Percentiles rank a stretch among this genome's conserved stretches.
Evolutionary conservation across 345 rosid genomes (phyloP).

Genomic region (Dipteronia dyeriana): DNA sequence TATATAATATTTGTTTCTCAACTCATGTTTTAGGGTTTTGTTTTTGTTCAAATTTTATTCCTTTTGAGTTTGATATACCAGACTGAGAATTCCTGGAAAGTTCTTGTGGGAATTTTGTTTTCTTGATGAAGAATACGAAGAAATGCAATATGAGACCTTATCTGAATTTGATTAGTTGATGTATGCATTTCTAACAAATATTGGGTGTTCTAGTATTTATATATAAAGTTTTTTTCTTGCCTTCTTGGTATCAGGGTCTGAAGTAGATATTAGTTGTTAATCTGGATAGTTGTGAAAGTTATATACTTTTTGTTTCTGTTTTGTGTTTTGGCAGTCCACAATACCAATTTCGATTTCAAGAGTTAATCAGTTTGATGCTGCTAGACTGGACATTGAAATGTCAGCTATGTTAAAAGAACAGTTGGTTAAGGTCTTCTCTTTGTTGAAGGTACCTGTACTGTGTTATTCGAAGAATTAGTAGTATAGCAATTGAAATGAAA

Average conservation of each 20-base stretch:
- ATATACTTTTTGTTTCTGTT: background rate
- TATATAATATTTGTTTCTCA: background rate
- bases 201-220: background rate
- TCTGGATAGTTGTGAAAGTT: background rate
- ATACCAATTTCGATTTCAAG: constrained; percentile 77
- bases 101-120: background rate
- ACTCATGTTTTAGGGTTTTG: constrained; percentile 2
- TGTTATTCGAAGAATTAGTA: constrained; percentile 2
- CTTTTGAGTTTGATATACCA: background rate
- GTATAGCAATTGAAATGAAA: constrained; percentile 1
- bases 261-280: background rate
- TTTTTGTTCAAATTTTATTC: background rate
- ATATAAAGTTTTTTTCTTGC: background rate
- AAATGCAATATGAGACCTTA: background rate
- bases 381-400: constrained; percentile 91
- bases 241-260: background rate
- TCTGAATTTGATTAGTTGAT: no score
- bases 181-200: background rate
- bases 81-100: background rate
- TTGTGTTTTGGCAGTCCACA: constrained; percentile 41
- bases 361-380: constrained; percentile 98
- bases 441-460: constrained; percentile 66
- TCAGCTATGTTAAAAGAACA: constrained; percentile 97
- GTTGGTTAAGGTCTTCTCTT: constrained; percentile 86
- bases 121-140: background rate